Conservation (phyloP, 2,329 filamentous ascomycete genomes). For the Neofusicoccum umdonicola region DNA sequence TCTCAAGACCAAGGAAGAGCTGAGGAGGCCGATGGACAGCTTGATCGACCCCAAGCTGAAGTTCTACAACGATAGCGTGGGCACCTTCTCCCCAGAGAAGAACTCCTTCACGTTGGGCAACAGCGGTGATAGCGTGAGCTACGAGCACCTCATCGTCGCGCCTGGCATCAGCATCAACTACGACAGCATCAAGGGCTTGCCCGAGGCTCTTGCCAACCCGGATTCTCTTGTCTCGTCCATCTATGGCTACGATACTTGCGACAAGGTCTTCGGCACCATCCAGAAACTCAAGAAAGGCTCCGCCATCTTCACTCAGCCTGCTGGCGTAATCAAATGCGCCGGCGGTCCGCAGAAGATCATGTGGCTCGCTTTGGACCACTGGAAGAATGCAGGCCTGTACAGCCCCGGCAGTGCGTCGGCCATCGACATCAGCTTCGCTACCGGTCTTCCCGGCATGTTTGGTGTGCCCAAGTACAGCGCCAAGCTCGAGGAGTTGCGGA, state of each 20-base stretch:
- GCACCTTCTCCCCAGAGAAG: slow-evolving; percentile 53
- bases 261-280: slow-evolving; percentile 35
- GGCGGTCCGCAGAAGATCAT: slow-evolving; percentile 42
- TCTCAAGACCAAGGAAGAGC: slow-evolving; percentile 60
- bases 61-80: slow-evolving; percentile 56
- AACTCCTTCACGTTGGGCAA: slow-evolving; percentile 57
- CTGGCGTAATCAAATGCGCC: slow-evolving; percentile 41
- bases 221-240: slow-evolving; percentile 36
- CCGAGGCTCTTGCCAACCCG: slow-evolving; percentile 36
- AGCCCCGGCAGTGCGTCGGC: slow-evolving; percentile 26
- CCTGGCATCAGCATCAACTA: slow-evolving; percentile 43
- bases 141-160: slow-evolving; percentile 64
- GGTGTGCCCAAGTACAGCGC: slow-evolving; percentile 40
- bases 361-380: slow-evolving; percentile 42
- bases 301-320: slow-evolving; percentile 40
- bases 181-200: slow-evolving; percentile 30
- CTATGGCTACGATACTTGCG: slow-evolving; percentile 39
- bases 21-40: slow-evolving; percentile 50
- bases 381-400: slow-evolving; percentile 37
- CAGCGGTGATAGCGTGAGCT: slow-evolving; percentile 54
- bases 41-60: slow-evolving; percentile 61
- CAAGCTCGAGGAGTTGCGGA: slow-evolving; percentile 34
- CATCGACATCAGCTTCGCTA: slow-evolving; percentile 39
- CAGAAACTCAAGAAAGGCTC: slow-evolving; percentile 32
- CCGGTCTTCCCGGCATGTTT: slow-evolving; percentile 40